phyloP scores from a whole-genome alignment of 2,329 filamentous ascomycete species.

The Trichoderma koningii region DNA sequence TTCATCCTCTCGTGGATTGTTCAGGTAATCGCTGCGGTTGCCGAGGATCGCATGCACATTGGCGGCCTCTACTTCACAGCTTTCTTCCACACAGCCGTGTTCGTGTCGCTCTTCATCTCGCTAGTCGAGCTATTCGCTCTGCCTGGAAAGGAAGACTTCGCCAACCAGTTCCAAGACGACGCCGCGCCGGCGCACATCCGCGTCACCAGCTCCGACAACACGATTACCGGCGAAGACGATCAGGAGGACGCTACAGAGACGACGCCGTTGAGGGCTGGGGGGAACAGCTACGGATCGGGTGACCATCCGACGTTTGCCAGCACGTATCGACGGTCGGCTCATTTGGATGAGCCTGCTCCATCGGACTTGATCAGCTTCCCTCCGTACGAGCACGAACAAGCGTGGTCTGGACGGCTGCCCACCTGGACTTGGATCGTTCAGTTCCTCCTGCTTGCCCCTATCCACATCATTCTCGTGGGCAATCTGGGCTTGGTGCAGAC shows the following conservation, averaged over 20 bases:
- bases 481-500: conserved; percentile 75
- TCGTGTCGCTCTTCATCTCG: conserved; percentile 71
- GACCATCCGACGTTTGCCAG: conserved; percentile 56
- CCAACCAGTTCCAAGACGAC: conserved; percentile 54
- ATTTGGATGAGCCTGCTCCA: conserved; percentile 34
- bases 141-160: conserved; percentile 70
- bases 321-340: conserved; percentile 55
- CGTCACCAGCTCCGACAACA: conserved; percentile 20
- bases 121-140: conserved; percentile 80
- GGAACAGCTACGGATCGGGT: conserved; percentile 41
- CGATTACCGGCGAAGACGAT: conserved; percentile 19
- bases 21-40: conserved; percentile 71
- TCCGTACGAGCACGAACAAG: conserved; percentile 72
- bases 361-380: conserved; percentile 35
- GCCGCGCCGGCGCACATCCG: conserved; percentile 50
- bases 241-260: conserved; percentile 48
- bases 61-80: conserved; percentile 79
- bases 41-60: conserved; percentile 72
- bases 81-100: conserved; percentile 75
- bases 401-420: conserved; percentile 79
- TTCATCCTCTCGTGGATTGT: conserved; percentile 73
- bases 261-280: conserved; percentile 53
- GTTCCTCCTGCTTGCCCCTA: conserved; percentile 75
- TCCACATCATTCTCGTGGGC: conserved; percentile 74
- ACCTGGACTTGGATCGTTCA: conserved; percentile 88